Conservation (phyloP, 805 yeast genomes). For the Metschnikowia vanudenii region DNA sequence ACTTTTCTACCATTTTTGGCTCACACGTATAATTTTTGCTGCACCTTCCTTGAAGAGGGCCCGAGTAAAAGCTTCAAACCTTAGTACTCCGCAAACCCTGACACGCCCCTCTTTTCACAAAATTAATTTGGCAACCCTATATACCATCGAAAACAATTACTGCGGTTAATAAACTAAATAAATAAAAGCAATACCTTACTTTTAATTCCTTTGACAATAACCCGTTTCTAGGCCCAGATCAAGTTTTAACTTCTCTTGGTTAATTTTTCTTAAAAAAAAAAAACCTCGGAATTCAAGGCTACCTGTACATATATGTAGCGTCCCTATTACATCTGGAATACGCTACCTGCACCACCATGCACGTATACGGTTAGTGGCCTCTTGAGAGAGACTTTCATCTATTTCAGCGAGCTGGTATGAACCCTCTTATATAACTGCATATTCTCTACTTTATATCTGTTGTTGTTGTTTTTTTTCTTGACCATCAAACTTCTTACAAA, state of each 20-base stretch:
- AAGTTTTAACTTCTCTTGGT: neutral
- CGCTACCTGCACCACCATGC: constrained; percentile 9
- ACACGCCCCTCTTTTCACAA: neutral
- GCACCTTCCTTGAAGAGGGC: constrained; percentile 8
- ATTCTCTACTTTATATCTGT: constrained; percentile 2
- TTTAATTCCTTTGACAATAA: neutral
- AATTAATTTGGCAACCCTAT: neutral
- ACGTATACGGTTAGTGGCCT: constrained; percentile 9
- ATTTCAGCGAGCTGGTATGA: constrained; percentile 8
- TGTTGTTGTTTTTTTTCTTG: constrained; percentile 1
- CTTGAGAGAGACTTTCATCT: constrained; percentile 1
- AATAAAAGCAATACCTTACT: too few relatives aligned
- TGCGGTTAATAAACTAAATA: too few relatives aligned
- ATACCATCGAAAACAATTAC: too few relatives aligned
- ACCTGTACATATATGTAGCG: constrained; percentile 4
- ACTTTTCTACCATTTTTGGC: neutral
- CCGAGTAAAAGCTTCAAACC: constrained; percentile 4
- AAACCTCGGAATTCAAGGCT: neutral
- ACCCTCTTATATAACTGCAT: constrained; percentile 9
- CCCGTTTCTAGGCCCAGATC: neutral
- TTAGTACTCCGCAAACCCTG: neutral
- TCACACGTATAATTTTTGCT: constrained; percentile 1
- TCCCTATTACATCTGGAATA: constrained; percentile 12
- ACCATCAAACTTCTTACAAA: neutral
- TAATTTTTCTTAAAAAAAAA: neutral